Conservation (phyloP, 495 filamentous ascomycete genomes). For the Filosporella fistucella region DNA sequence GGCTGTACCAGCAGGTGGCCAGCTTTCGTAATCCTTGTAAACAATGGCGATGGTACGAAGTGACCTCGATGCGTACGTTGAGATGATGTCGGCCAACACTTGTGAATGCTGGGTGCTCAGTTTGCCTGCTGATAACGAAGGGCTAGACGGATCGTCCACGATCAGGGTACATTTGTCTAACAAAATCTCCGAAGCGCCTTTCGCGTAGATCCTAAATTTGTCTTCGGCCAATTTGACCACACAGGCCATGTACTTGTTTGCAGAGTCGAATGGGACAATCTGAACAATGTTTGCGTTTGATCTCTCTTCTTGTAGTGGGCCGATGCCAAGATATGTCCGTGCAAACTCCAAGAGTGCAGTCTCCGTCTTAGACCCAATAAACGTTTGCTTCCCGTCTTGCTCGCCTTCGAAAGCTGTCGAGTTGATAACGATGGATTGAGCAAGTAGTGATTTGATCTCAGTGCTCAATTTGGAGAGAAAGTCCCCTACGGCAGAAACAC, state of each 20-base stretch:
- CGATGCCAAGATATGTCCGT: conserved; percentile 69
- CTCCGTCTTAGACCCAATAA: conserved; percentile 89
- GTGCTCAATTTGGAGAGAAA: conserved; percentile 54
- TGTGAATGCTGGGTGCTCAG: conserved; percentile 54
- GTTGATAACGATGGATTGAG: conserved; percentile 76
- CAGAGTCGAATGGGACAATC: conserved; percentile 81
- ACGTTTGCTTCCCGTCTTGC: conserved; percentile 62
- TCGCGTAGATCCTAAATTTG: conserved; percentile 71
- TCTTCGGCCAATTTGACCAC: conserved; percentile 64
- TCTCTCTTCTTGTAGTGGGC: conserved; percentile 60
- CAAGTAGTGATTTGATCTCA: conserved; percentile 58
- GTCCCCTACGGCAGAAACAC: conserved; percentile 39
- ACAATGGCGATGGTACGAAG: conserved; percentile 82
- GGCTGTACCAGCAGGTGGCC: conserved; percentile 71
- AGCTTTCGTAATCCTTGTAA: conserved; percentile 84
- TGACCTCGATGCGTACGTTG: conserved; percentile 73
- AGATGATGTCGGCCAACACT: conserved; percentile 63
- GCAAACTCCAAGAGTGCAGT: conserved; percentile 77
- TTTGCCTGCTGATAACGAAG: conserved; percentile 52
- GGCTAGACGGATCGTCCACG: conserved; percentile 58
- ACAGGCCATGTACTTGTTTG: conserved; percentile 83
- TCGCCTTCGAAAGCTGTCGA: conserved; percentile 88
- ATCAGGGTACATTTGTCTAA: conserved; percentile 66
- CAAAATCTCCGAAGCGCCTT: conserved; percentile 88
- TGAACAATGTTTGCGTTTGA: conserved; percentile 65